These are phyloP conservation scores for Acanthamoeba divionensis DNA, from an alignment of 208 protist species.

Conservation along the genomic window DNA sequence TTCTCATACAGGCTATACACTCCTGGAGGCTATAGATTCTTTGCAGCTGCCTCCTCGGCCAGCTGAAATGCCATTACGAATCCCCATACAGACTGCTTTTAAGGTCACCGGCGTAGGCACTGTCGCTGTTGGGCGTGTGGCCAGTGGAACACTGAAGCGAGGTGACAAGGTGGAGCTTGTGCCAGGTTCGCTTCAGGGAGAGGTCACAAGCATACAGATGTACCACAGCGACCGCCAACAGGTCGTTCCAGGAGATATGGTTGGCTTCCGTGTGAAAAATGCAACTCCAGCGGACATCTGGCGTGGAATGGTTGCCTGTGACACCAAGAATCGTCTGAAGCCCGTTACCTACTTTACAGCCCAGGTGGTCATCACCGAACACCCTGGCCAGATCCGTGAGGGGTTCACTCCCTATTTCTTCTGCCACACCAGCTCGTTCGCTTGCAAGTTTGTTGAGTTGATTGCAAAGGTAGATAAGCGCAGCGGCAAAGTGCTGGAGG, in stretches of 20 bases:
- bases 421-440: slow-evolving; percentile 93
- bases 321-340: slow-evolving; percentile 80
- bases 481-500: slow-evolving; percentile 89
- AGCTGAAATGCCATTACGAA: slow-evolving; percentile 91
- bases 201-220: slow-evolving; percentile 85
- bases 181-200: slow-evolving; percentile 74
- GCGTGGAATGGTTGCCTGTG: slow-evolving; percentile 78
- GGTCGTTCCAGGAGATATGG: slow-evolving; percentile 76
- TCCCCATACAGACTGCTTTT: slow-evolving; percentile 95
- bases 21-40: slow-evolving; percentile 90
- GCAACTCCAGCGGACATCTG: slow-evolving; percentile 89
- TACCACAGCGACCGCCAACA: slow-evolving; percentile 77
- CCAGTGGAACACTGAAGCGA: slow-evolving; percentile 80
- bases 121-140: slow-evolving; percentile 91
- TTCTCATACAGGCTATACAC: slow-evolving; percentile 72
- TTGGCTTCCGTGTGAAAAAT: slow-evolving; percentile 92
- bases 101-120: slow-evolving; percentile 95
- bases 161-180: slow-evolving; percentile 78
- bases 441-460: slow-evolving; percentile 89
- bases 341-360: slow-evolving; percentile 81
- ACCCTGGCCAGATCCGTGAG: slow-evolving; percentile 87
- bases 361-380: slow-evolving; percentile 92
- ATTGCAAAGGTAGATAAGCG: slow-evolving; percentile 89
- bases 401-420: slow-evolving; percentile 90
- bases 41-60: slow-evolving; percentile 84